Conservation (phyloP, 305 asterid species). For the Petunia hybrid region DNA sequence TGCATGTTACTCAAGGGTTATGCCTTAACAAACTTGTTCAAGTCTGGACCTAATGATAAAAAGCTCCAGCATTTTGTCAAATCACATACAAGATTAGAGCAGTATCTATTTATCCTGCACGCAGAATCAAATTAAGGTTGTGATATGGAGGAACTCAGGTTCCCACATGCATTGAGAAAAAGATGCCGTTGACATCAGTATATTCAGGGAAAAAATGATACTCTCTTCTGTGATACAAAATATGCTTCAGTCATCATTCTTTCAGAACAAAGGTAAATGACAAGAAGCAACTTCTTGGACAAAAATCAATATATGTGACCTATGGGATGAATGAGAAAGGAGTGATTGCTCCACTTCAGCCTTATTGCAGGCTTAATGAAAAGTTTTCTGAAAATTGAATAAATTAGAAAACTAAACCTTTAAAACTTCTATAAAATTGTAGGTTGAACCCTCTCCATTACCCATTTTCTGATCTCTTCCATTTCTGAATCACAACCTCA, state of each 20-base stretch:
- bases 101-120: background rate
- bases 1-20: background rate
- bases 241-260: background rate
- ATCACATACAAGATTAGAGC: background rate
- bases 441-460: background rate
- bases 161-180: background rate
- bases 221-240: background rate
- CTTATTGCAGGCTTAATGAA: background rate
- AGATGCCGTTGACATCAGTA: conserved; percentile 2
- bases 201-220: background rate
- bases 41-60: background rate
- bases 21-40: background rate
- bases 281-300: background rate
- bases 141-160: background rate
- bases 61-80: background rate
- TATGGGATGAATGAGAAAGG: conserved; percentile 12
- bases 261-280: background rate
- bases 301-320: conserved; percentile 5
- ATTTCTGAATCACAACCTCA: conserved; percentile 42
- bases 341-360: background rate
- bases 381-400: background rate
- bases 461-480: background rate
- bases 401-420: conserved; percentile 1
- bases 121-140: background rate
- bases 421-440: background rate